Base-by-base conservation (phyloP, 768 basidiomycete species). In the Xerocomus spinulosus region DNA sequence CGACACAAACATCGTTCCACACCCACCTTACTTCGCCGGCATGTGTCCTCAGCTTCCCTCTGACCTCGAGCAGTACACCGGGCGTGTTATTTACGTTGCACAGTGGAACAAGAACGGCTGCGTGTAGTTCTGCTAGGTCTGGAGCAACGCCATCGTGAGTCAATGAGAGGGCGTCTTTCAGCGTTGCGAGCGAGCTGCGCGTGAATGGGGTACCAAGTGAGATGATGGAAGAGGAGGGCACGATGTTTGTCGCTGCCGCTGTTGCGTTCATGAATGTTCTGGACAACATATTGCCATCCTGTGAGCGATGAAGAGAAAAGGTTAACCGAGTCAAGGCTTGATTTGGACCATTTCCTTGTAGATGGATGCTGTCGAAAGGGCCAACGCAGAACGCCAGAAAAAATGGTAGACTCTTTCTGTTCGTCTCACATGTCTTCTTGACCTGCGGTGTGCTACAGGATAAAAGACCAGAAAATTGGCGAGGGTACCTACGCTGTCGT, bases 401-500 rank as follows among this genome's bases (percentile, higher is more conserved):
- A 68, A 73, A 73, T 88, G 85, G 86, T 82, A 55, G 15, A 67
- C 59, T 5, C 10, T 9, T 30, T 47, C 39, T 20, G 24, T 45
- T 48, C 37, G 18, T 15, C 9, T 42, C 9, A 20, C n/a, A 24
- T 13, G 12, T 37, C 42, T 14, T 51, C 48, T 37, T 52, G 45
- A 59, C 48, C 41, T 46, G n/a, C n/a, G n/a, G n/a, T n/a, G 41
- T 40, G 10, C n/a, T 9, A 35, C 56, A 90, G 88, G 88, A 73
- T 74, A 13, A 91, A 91, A 60, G 87, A 87, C 61, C 78, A 77
- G 58, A 91, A 91, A 64, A 79, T 90, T 46, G 88, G 88, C 57
- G 88, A 91, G 67, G 96, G 96, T 68, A 87, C 94, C 13, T 99
- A 93, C 65, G 94, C 95, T 44, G 93, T 94, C 37, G 93, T 97